These are phyloP conservation scores for Kernera saxatilis DNA, from an alignment of 345 rosid genomes.

Conservation along the genomic window DNA sequence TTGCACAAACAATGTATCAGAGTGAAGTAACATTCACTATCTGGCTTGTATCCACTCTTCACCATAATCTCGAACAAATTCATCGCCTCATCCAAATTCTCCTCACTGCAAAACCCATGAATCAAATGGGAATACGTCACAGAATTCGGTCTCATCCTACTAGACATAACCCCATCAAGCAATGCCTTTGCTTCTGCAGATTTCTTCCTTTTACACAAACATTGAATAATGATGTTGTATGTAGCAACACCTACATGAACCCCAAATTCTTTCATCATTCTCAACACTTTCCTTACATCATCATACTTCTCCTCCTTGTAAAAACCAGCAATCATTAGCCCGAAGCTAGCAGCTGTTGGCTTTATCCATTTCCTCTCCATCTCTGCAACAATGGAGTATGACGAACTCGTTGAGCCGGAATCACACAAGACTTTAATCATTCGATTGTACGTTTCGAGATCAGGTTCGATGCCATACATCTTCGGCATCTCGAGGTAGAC, in stretches of 20 bases:
- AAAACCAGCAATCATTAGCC: slow-evolving; percentile 52
- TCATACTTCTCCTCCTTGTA: slow-evolving; percentile 65
- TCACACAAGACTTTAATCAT: slow-evolving; percentile 58
- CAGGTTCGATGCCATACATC: slow-evolving; percentile 42
- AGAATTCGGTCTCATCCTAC: slow-evolving; percentile 45
- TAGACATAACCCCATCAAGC: slow-evolving; percentile 46
- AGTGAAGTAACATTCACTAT: slow-evolving; percentile 45
- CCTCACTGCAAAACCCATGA: slow-evolving; percentile 68
- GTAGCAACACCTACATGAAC: slow-evolving; percentile 39
- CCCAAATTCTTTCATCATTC: slow-evolving; percentile 48
- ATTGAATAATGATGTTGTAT: slow-evolving; percentile 57
- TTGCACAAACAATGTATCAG: slow-evolving; percentile 48
- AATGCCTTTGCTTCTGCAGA: slow-evolving; percentile 56
- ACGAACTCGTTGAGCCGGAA: slow-evolving; percentile 50
- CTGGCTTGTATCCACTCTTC: slow-evolving; percentile 39
- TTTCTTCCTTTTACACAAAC: slow-evolving; percentile 60
- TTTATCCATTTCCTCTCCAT: slow-evolving; percentile 59
- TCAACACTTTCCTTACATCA: slow-evolving; percentile 64
- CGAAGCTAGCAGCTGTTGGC: slow-evolving; percentile 55
- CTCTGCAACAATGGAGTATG: slow-evolving; percentile 58
- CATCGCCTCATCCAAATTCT: slow-evolving; percentile 58
- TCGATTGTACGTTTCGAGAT: slow-evolving; percentile 55
- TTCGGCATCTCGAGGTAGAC: slow-evolving; percentile 57
- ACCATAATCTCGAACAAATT: slow-evolving; percentile 50
- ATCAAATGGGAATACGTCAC: slow-evolving; percentile 51